These are phyloP conservation scores for Protostelium mycophagum DNA, from an alignment of 78 protist species.

Conservation along the genomic window DNA sequence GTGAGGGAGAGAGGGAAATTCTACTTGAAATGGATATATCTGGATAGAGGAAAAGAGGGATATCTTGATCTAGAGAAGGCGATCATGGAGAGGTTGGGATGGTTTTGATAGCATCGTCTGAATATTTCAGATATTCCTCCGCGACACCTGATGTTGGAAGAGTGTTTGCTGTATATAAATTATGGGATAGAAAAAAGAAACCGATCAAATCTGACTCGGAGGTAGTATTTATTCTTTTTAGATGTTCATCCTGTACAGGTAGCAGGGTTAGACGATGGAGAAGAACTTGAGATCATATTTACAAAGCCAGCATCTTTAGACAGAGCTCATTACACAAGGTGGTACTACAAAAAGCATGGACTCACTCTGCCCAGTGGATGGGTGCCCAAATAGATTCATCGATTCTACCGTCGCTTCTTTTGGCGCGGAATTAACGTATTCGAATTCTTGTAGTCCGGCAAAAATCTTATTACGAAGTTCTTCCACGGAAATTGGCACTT, in stretches of 20 bases:
- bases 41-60: not conserved
- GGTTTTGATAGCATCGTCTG: not conserved
- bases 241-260: not conserved
- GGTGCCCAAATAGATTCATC: not conserved
- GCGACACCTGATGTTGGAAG: not conserved
- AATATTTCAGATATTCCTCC: not conserved
- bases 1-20: not conserved
- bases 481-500: too few species aligned
- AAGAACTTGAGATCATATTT: not conserved
- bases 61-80: not conserved
- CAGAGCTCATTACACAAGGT: not conserved
- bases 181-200: not conserved
- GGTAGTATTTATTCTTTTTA: not conserved
- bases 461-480: too few species aligned
- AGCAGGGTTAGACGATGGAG: not conserved
- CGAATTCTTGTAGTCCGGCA: too few species aligned
- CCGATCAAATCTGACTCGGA: not conserved
- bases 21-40: not conserved
- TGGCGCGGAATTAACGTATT: too few species aligned
- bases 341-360: not conserved
- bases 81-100: not conserved
- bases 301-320: not conserved
- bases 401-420: too few species aligned
- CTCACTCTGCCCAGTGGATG: not conserved
- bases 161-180: not conserved